Base-by-base conservation (phyloP, 257 asterid genomes). In the Eustoma russellianum region DNA sequence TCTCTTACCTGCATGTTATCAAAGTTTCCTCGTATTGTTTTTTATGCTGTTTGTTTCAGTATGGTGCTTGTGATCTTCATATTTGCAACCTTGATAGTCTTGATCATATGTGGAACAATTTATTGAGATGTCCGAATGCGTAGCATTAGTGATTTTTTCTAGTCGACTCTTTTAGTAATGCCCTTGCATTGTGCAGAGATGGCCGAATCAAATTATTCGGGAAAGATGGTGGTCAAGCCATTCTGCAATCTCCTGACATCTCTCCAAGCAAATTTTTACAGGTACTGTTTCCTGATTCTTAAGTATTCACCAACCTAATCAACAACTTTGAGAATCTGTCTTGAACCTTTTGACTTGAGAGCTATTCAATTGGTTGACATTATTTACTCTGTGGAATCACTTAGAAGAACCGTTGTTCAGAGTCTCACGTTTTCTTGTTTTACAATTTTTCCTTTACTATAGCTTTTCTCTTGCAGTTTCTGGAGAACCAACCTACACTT, bases 201-300 rank as follows among this genome's bases (percentile, higher is more conserved):
- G 98, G 98, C 28, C 83, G 82, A 50, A 79, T 91, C 63, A 91
- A 91, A 72, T 67, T 91, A 66, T 91, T 80, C 38, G 88, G 96
- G 16, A 82, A 64, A 77, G 86, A 75, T 64, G 86, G 94, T 56
- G 63, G 90, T 6, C 96, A 91, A 71, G 79, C 78, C 60, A 66
- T 84, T 44, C 72, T 87, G 45, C 83, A 80, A 79, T 82, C 95
- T 17, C 52, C 92, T 8, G 85, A 78, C 67, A 53, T 67, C n/a
- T 55, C 62, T n/a, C 75, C 78, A 1, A 81, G 88, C 82, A 84
- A 80, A 63, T 69, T 80, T 68, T 73, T 87, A 71, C 83, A 75
- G 81, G 98, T 82, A 76, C 51, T 7, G 44, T 53, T 41, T 62
- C 56, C 11, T 28, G 47, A 40, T n/a, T 46, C 41, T 24, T 14